Evolutionary conservation across 2,329 filamentous ascomycete genomes (phyloP).

Genomic region (Teratosphaeria pseudoeucalypti): DNA sequence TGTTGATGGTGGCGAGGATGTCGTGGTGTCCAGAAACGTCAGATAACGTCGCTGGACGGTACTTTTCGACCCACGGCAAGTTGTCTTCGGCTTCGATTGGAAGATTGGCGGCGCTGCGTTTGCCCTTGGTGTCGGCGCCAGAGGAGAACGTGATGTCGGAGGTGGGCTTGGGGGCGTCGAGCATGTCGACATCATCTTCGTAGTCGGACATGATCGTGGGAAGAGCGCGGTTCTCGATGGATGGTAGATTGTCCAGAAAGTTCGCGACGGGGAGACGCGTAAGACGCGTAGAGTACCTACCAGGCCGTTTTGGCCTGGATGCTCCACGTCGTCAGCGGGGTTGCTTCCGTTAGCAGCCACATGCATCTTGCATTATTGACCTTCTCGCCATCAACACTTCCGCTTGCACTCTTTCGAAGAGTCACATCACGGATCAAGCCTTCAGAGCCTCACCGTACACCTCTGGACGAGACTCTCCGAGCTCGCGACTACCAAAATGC

Average conservation of each 20-base stretch:
- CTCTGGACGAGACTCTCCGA: background rate
- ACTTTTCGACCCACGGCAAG: slow-evolving; percentile 97
- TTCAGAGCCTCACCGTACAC: background rate
- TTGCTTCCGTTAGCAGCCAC: background rate
- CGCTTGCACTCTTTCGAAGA: background rate
- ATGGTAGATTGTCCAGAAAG: background rate
- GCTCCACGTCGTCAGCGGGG: background rate
- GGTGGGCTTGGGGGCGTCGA: slow-evolving; percentile 44
- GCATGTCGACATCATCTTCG: slow-evolving; percentile 54
- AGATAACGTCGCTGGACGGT: slow-evolving; percentile 74
- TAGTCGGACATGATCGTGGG: slow-evolving; percentile 43
- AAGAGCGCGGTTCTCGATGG: background rate
- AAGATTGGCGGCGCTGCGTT: slow-evolving; percentile 82
- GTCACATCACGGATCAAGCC: no score
- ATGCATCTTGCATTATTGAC: background rate
- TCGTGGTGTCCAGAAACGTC: slow-evolving; percentile 97
- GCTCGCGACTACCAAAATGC: slow-evolving; percentile 13
- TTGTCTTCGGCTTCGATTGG: slow-evolving; percentile 90
- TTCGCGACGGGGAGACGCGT: background rate
- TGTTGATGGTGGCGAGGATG: slow-evolving; percentile 94
- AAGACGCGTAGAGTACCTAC: background rate
- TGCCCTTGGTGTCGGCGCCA: slow-evolving; percentile 65
- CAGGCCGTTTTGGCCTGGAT: background rate
- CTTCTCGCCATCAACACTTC: background rate
- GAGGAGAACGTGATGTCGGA: slow-evolving; percentile 58